phyloP scores from a whole-genome alignment of 768 basidiomycete species.

The Boletus tylopilopsis region DNA sequence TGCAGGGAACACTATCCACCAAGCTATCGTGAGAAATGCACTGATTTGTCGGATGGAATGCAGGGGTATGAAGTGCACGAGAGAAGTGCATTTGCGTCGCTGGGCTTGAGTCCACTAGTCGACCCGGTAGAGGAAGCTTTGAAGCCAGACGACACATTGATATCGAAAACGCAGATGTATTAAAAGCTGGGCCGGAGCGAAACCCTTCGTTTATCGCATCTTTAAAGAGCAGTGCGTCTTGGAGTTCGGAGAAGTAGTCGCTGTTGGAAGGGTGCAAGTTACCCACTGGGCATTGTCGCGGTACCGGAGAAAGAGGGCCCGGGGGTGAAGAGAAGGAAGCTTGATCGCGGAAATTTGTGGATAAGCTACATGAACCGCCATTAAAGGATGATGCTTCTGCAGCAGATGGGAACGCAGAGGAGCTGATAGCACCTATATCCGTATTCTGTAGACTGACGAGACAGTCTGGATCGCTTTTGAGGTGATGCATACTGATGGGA shows the following conservation, averaged over 20 bases:
- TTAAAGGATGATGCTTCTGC: constrained; percentile 5
- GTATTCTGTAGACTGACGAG: constrained; percentile 5
- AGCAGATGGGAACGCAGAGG: constrained; percentile 3
- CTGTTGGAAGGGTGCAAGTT: not conserved
- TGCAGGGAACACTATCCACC: constrained; percentile 4
- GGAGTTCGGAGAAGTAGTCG: constrained; percentile 14
- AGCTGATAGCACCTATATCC: not conserved
- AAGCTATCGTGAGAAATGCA: constrained; percentile 12
- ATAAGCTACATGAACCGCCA: not conserved
- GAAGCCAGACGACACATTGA: constrained; percentile 32
- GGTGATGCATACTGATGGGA: constrained; percentile 8
- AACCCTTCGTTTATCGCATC: constrained; percentile 8
- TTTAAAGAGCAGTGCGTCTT: constrained; percentile 13
- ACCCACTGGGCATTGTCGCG: constrained; percentile 6
- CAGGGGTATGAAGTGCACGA: constrained; percentile 9
- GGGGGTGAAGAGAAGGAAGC: constrained; percentile 2
- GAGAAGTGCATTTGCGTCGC: constrained; percentile 4
- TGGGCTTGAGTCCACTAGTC: constrained; percentile 20
- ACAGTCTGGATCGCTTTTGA: constrained; percentile 13
- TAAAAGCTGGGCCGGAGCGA: constrained; percentile 10
- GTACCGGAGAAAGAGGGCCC: constrained; percentile 2
- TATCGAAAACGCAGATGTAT: constrained; percentile 22
- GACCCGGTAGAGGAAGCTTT: constrained; percentile 24
- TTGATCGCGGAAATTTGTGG: constrained; percentile 7
- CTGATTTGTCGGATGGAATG: constrained; percentile 15